Conservation (phyloP, 2,329 filamentous ascomycete genomes). For the Sporothrix pseudoabietina region DNA sequence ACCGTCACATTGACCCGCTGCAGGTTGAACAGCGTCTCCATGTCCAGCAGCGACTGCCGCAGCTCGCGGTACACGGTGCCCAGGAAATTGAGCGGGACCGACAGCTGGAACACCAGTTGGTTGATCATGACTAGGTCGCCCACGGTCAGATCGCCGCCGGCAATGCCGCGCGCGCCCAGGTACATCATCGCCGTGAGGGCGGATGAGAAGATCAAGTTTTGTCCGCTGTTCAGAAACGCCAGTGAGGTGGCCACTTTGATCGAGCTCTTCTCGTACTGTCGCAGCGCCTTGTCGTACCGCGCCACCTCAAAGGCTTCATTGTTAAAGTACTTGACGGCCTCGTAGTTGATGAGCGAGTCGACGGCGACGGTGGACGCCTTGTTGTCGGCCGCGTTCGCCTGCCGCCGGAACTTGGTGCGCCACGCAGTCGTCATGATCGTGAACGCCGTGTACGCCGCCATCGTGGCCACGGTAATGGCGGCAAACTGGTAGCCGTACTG, state of each 20-base stretch:
- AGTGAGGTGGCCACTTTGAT: constrained; percentile 97
- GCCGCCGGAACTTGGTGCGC: constrained; percentile 93
- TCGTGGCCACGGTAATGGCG: constrained; percentile 83
- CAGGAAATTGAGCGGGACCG: constrained; percentile 93
- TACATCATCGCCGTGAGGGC: constrained; percentile 98
- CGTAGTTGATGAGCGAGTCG: constrained; percentile 97
- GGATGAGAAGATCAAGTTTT: constrained; percentile 95
- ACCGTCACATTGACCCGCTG: constrained; percentile 94
- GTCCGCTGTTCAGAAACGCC: constrained; percentile 88
- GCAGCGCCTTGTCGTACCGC: constrained; percentile 84
- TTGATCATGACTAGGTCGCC: constrained; percentile 99
- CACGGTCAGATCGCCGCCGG: constrained; percentile 77
- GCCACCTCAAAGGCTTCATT: constrained; percentile 94
- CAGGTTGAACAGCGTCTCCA: constrained; percentile 97
- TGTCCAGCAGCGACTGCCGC: constrained; percentile 90
- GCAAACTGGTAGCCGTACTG: constrained; percentile 94
- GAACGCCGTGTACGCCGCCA: constrained; percentile 94
- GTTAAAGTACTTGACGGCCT: constrained; percentile 99
- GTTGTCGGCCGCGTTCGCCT: constrained; percentile 95
- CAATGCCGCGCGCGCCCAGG: constrained; percentile 86
- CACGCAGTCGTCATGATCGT: constrained; percentile 96
- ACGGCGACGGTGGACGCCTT: constrained; percentile 92
- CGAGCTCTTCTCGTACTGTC: constrained; percentile 86
- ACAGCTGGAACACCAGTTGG: constrained; percentile 96
- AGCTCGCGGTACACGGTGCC: constrained; percentile 98